These are phyloP conservation scores for Zea mays DNA, from an alignment of 176 grass and related monocot genomes.

Conservation along the genomic window Zm-B73-REFERENCE-NAM-5.0 NC_050099.1:190578501-190579000, in stretches of 20 bases:
- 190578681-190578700: too few species aligned
- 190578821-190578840: neutral
- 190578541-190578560: neutral
- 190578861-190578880: neutral
- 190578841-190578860: neutral
- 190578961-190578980: constrained; percentile 53
- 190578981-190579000: constrained; percentile 15
- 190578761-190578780: neutral
- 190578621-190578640: too few species aligned
- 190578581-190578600: too few species aligned
- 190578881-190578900: constrained; percentile 42
- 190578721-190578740: constrained; percentile 4
- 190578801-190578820: neutral
- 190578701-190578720: neutral
- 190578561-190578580: neutral
- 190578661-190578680: too few species aligned
- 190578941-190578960: constrained; percentile 56
- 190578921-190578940: constrained; percentile 51
- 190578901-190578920: constrained; percentile 53
- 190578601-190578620: too few species aligned
- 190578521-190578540: too few species aligned
- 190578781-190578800: neutral
- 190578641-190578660: too few species aligned
- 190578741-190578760: neutral
- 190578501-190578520: too few species aligned